Base-by-base conservation (phyloP, 306 rosid genomes). In the Citrullus colocynthis region DNA sequence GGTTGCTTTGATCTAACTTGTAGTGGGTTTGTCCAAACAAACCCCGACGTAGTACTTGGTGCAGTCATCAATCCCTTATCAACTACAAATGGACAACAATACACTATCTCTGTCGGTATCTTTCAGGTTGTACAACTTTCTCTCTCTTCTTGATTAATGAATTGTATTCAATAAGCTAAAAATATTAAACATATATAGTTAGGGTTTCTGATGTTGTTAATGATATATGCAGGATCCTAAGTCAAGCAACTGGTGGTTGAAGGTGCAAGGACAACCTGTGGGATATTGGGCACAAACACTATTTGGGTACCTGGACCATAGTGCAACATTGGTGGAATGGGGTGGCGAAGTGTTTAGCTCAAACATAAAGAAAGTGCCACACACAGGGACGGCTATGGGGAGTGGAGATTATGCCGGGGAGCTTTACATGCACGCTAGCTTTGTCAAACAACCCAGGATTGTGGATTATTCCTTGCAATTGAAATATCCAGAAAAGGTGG, bases 331-430 rank as follows among this genome's bases (percentile, higher is more conserved):
- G 15, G 93, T 89, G 18, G 82, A 91, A 79, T 89, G 93, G 96
- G 98, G 97, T 0, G 95, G 97, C 4, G 88, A 89, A 45, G 93
- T 93, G 17, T 85, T 51, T 34, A 89, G 96, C 71, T 2, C 85
- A 4, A 55, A 62, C 5, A 56, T 91, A 1, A 85, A 62, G 78
- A 24, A 48, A 24, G 21, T 2, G 2, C 97, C 97, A 9, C 98
- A 89, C 83, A 89, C 93, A 0, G 58, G 49, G 37, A 93, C 97
- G 6, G 80, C 4, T 2, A 91, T 91, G 97, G 93, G 96, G 4
- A 93, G 97, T 57, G 96, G 97, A 5, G 52, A 78, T 0, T 78
- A 17, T 6, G 86, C 97, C 1, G 4, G 7, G 9, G 55, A 28
- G 4, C 51, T 34, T 4, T 11, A 2, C 4, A 80, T 69, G 5